Base-by-base conservation (phyloP, 306 rosid genomes). In the Vigna radiata region DNA sequence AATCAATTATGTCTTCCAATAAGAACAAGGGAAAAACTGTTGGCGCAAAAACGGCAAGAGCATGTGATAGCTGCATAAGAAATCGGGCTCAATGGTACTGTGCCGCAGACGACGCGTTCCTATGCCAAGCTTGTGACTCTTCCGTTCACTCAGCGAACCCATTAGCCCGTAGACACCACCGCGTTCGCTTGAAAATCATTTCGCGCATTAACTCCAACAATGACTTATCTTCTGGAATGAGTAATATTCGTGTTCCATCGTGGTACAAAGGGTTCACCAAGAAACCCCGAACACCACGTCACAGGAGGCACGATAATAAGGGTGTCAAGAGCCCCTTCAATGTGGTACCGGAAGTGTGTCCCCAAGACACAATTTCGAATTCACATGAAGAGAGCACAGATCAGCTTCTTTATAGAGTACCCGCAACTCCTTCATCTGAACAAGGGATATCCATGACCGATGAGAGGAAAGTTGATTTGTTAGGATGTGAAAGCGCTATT, bases 21-120 rank as follows among this genome's bases (percentile, higher is more conserved):
- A 85, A 86, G 68, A 81, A 74, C 31, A 82, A 53, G 12, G 81
- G 91, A 12, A 79, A 83, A 83, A 89, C 81, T 1, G 87, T 87
- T 2, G 96, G 90, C 1, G 96, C 91, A 12, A 92, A 88, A 71
- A 90, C 96, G 0, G 96, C 91, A 5, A 77, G 98, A 73, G 97
- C 96, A 2, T 95, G 98, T 29, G 98, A 95, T 17, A 87, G 88
- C 86, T 95, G 98, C 78, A 82, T 92, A 13, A 84, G 79, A 6
- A 90, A 89, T 80, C 82, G 97, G 1, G 98, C 98, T 4, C 90
- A 97, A 0, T 92, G 97, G 98, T 95, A 89, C 70, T 95, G 98
- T 36, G 96, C 97, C 1, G 97, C 98, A 4, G 98, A 95, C 70
- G 98, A 95, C 65, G 98, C 97, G 41, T 95, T 95, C 71, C 90